Conservation (phyloP, 306 rosid genomes). For the Dalbergia oliveri region DNA sequence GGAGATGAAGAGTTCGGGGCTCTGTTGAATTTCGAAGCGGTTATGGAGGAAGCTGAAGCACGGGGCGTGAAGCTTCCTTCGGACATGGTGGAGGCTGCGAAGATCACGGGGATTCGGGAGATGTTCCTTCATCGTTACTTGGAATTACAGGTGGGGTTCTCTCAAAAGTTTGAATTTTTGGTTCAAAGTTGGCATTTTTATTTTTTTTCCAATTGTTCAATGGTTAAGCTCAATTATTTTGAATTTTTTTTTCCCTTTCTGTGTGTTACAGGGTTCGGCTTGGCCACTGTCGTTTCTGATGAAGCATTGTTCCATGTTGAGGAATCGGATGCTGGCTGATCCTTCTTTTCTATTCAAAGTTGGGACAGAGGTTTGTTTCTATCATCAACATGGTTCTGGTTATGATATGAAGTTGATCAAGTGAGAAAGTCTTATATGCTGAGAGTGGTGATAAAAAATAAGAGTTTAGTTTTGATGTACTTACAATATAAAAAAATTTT, state of each 20-base stretch:
- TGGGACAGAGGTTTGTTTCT: constrained; percentile 82
- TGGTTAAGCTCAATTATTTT: background rate
- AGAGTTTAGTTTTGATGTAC: no score
- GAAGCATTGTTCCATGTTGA: constrained; percentile 77
- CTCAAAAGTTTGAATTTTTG: constrained; percentile 31
- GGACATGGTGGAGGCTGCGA: constrained; percentile 84
- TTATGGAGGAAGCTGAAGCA: constrained; percentile 72
- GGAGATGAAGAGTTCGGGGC: constrained; percentile 80
- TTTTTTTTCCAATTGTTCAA: background rate
- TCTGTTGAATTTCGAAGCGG: constrained; percentile 71
- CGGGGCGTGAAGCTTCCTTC: constrained; percentile 73
- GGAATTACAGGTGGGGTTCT: constrained; percentile 68
- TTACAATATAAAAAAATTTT: no score
- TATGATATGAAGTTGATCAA: constrained; percentile 8
- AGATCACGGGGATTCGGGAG: constrained; percentile 69
- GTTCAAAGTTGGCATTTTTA: constrained; percentile 4
- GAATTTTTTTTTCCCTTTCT: background rate
- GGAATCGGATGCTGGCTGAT: constrained; percentile 90
- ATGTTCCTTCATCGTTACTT: constrained; percentile 78
- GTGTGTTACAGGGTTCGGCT: constrained; percentile 65
- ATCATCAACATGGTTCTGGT: background rate
- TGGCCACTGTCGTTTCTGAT: constrained; percentile 78
- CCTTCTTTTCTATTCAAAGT: constrained; percentile 95
- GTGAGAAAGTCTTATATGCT: no score
- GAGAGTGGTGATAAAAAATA: no score